These are phyloP conservation scores for Aspergillus sojae DNA, from an alignment of 2,329 filamentous ascomycete species.

Conservation along the genomic window DNA sequence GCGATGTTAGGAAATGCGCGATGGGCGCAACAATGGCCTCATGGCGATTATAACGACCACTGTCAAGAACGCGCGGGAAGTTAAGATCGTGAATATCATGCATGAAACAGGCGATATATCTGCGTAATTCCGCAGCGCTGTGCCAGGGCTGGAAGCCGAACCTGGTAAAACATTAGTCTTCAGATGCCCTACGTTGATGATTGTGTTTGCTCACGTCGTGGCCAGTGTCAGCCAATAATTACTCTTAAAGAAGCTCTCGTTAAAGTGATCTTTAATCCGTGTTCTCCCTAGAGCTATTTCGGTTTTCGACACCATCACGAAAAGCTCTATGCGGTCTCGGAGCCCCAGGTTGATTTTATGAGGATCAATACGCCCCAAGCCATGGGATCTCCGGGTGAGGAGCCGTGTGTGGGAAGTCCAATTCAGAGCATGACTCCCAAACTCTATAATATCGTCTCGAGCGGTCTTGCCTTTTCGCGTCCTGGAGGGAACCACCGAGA, in stretches of 20 bases:
- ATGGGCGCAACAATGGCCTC: constrained; percentile 30
- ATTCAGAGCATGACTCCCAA: not conserved
- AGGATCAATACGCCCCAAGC: constrained; percentile 9
- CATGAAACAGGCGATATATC: constrained; percentile 26
- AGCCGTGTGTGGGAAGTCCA: constrained; percentile 17
- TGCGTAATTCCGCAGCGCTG: constrained; percentile 32
- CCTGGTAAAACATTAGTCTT: constrained; percentile 8
- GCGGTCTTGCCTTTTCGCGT: constrained; percentile 15
- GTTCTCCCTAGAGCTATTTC: constrained; percentile 22
- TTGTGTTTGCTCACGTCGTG: constrained; percentile 20
- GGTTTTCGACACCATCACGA: constrained; percentile 18
- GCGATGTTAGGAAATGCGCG: constrained; percentile 24
- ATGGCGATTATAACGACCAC: constrained; percentile 27
- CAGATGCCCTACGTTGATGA: not conserved
- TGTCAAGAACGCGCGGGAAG: constrained; percentile 21
- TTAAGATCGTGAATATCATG: constrained; percentile 25
- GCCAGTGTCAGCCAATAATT: constrained; percentile 31
- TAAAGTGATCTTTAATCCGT: constrained; percentile 21
- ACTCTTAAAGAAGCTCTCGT: constrained; percentile 26
- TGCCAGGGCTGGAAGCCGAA: constrained; percentile 33
- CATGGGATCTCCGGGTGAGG: constrained; percentile 10
- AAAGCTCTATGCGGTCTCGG: constrained; percentile 23
- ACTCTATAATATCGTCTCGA: constrained; percentile 22
- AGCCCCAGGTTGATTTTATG: constrained; percentile 16
- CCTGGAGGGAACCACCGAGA: constrained; percentile 34